Evolutionary conservation across 139 green algal species (phyloP).

Genomic region (Closterium sp.): DNA sequence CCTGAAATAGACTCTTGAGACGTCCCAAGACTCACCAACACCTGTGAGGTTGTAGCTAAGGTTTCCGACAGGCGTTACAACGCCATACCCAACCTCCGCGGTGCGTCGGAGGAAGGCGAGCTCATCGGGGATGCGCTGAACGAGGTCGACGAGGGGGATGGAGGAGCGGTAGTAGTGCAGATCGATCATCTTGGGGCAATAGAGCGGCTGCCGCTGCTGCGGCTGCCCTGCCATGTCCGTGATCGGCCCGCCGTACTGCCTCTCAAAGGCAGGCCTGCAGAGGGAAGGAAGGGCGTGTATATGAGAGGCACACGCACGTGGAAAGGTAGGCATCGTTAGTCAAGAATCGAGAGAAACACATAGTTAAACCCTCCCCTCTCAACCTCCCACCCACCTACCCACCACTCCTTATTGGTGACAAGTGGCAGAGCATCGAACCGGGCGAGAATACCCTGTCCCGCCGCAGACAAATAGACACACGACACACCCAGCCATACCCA

Average conservation of each 20-base stretch:
- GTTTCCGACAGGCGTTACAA: background rate
- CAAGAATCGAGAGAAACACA: too few relatives aligned
- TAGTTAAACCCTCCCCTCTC: too few relatives aligned
- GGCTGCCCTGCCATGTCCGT: background rate
- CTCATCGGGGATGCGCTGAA: background rate
- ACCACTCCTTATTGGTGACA: too few relatives aligned
- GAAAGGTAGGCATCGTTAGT: too few relatives aligned
- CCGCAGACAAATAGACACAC: too few relatives aligned
- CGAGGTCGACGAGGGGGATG: background rate
- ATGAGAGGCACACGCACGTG: background rate
- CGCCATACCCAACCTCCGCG: background rate
- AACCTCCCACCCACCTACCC: too few relatives aligned
- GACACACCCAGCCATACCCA: too few relatives aligned
- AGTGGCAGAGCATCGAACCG: too few relatives aligned
- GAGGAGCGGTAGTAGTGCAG: background rate
- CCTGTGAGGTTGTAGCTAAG: background rate
- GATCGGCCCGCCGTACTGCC: background rate
- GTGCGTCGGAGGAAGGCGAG: background rate
- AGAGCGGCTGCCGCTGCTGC: background rate
- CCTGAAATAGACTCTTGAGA: too few relatives aligned
- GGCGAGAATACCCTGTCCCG: too few relatives aligned
- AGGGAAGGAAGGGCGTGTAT: background rate
- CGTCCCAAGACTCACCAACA: too few relatives aligned
- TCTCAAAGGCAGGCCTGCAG: background rate
- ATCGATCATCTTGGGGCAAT: background rate